phyloP scores from a whole-genome alignment of 768 basidiomycete genomes.

The Xerocomus spinulosus region DNA sequence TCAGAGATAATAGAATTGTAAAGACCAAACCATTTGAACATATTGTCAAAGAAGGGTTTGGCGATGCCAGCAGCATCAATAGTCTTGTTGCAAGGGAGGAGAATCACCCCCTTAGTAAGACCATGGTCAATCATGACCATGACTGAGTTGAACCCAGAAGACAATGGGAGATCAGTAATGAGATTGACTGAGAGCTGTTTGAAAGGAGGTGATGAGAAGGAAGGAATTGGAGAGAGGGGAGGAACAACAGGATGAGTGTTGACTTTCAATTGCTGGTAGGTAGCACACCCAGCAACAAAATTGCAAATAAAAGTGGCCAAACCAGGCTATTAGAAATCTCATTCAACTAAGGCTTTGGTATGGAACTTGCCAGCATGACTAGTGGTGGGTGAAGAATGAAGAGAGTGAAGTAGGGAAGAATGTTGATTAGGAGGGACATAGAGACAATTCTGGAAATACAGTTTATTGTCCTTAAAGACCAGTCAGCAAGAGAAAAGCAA shows the following conservation, averaged over 20 bases:
- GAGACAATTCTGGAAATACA: not conserved
- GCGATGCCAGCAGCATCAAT: not conserved
- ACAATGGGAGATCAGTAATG: not conserved
- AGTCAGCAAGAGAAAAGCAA: not conserved
- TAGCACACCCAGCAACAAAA: not conserved
- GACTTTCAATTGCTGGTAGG: not conserved
- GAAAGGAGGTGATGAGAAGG: not conserved
- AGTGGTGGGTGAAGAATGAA: not conserved
- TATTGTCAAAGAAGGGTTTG: not conserved
- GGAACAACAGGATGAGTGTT: not conserved
- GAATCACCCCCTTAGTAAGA: not conserved
- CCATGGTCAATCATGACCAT: not conserved
- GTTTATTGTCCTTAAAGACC: not conserved
- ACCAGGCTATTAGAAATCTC: not conserved
- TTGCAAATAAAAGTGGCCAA: not conserved
- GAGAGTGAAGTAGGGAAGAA: not conserved
- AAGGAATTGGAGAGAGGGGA: not conserved
- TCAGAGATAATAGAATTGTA: not conserved
- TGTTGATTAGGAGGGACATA: not conserved
- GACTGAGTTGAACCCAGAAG: not conserved
- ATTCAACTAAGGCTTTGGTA: not conserved
- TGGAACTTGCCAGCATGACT: not conserved
- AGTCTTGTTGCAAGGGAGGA: not conserved
- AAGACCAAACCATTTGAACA: not conserved
- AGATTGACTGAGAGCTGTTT: not conserved